Evolutionary conservation across 163 green algal genomes (phyloP).

Genomic region (Chlamydomonas reinhardtii): DNA sequence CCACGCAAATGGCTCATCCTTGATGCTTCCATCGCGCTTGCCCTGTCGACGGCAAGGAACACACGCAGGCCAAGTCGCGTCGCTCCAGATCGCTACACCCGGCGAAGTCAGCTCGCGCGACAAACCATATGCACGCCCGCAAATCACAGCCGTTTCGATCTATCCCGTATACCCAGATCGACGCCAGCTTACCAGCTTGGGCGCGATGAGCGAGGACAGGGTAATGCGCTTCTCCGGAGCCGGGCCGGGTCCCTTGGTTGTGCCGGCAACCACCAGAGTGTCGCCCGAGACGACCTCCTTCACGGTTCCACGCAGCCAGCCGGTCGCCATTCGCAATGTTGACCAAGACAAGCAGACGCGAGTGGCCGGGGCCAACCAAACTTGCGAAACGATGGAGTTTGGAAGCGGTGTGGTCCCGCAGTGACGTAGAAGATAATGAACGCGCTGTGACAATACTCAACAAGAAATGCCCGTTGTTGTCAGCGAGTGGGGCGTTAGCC

Average conservation of each 20-base stretch:
- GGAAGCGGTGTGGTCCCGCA: too few relatives aligned
- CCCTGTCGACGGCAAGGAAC: conserved; percentile 67
- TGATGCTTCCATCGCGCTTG: conserved; percentile 85
- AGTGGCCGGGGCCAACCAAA: too few relatives aligned
- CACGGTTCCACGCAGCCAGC: conserved; percentile 88
- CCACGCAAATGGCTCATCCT: conserved; percentile 96
- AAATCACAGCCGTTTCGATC: background rate
- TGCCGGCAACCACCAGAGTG: conserved; percentile 85
- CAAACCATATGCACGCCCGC: too few relatives aligned
- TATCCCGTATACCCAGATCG: background rate
- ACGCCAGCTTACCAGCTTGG: conserved; percentile 81
- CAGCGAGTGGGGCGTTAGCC: too few relatives aligned
- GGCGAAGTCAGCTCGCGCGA: too few relatives aligned
- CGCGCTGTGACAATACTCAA: too few relatives aligned
- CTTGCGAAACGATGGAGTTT: too few relatives aligned
- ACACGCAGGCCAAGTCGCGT: too few relatives aligned
- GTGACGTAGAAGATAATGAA: too few relatives aligned
- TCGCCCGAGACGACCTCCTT: conserved; percentile 94
- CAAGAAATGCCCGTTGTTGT: too few relatives aligned
- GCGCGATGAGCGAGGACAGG: conserved; percentile 88
- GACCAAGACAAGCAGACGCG: too few relatives aligned
- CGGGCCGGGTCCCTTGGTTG: conserved; percentile 62
- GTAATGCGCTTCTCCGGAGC: conserved; percentile 96
- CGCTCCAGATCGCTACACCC: too few relatives aligned
- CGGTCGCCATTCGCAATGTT: conserved; percentile 22